phyloP scores from a whole-genome alignment of 768 basidiomycete genomes.

The Pulveroboletus frians region DNA sequence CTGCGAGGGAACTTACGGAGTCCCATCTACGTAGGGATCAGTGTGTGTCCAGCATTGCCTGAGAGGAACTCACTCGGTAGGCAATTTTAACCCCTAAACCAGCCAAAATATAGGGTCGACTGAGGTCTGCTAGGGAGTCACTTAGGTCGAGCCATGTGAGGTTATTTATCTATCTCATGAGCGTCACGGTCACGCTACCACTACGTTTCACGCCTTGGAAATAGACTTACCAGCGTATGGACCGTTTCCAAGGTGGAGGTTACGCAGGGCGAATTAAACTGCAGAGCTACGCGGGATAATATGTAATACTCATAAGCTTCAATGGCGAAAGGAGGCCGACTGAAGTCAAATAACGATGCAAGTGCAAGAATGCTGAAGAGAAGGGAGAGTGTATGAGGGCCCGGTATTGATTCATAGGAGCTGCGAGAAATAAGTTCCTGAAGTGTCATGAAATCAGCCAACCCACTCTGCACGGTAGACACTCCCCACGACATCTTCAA shows the following conservation, averaged over 20 bases:
- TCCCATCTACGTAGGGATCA: slow-evolving; percentile 39
- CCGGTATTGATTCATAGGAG: slow-evolving; percentile 34
- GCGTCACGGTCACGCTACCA: slow-evolving; percentile 6
- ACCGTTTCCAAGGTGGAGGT: slow-evolving; percentile 53
- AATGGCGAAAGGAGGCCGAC: slow-evolving; percentile 41
- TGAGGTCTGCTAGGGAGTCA: slow-evolving; percentile 45
- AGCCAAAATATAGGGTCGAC: slow-evolving; percentile 51
- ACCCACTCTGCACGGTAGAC: slow-evolving; percentile 53
- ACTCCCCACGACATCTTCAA: slow-evolving; percentile 48
- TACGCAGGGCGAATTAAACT: slow-evolving; percentile 39
- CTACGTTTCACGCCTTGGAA: neutral
- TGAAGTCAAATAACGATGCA: slow-evolving; percentile 55
- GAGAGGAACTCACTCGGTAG: slow-evolving; percentile 45
- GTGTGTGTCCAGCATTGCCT: neutral
- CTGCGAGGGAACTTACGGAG: slow-evolving; percentile 38
- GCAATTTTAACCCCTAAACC: slow-evolving; percentile 56
- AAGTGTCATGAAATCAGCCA: neutral
- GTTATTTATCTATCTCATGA: slow-evolving; percentile 34
- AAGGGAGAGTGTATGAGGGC: slow-evolving; percentile 54
- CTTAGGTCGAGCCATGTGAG: slow-evolving; percentile 50
- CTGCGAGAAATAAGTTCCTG: slow-evolving; percentile 22
- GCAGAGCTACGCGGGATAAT: slow-evolving; percentile 49
- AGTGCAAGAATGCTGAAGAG: slow-evolving; percentile 65
- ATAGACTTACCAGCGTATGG: slow-evolving; percentile 48
- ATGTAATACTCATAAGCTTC: slow-evolving; percentile 61